Conservation (phyloP, 1,139 yeast genomes). For the Zygosaccharomyces pseudobailii region DNA sequence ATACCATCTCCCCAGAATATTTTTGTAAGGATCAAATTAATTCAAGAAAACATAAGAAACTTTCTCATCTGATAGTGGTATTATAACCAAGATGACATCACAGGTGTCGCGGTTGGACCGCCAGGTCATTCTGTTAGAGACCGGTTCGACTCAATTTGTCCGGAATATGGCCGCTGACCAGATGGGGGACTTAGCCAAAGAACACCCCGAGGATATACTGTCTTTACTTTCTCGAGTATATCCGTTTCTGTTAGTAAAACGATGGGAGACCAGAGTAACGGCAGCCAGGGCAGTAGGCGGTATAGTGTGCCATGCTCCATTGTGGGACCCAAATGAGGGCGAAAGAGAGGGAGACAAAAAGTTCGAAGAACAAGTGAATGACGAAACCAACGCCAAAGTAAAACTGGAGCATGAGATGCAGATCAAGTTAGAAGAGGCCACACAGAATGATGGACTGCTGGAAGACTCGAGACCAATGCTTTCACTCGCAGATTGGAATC, state of each 20-base stretch:
- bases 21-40: background rate
- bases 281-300: constrained; percentile 97
- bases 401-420: constrained; percentile 33
- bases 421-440: constrained; percentile 37
- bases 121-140: constrained; percentile 75
- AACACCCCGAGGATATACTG: constrained; percentile 89
- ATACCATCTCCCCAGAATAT: background rate
- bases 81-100: constrained; percentile 26
- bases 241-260: constrained; percentile 74
- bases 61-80: background rate
- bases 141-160: constrained; percentile 92
- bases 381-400: constrained; percentile 27
- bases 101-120: constrained; percentile 53
- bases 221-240: constrained; percentile 82
- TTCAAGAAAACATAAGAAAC: background rate
- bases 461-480: constrained; percentile 48
- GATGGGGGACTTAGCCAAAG: constrained; percentile 85
- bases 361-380: constrained; percentile 1
- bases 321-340: constrained; percentile 77
- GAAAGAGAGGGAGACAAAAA: constrained; percentile 15
- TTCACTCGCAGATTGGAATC: constrained; percentile 57
- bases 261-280: constrained; percentile 95
- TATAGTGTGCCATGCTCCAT: constrained; percentile 68
- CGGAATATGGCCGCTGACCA: constrained; percentile 98
- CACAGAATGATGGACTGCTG: constrained; percentile 32